phyloP scores from a whole-genome alignment of 257 asterid species.

The Rauvolfia tetraphylla region DNA sequence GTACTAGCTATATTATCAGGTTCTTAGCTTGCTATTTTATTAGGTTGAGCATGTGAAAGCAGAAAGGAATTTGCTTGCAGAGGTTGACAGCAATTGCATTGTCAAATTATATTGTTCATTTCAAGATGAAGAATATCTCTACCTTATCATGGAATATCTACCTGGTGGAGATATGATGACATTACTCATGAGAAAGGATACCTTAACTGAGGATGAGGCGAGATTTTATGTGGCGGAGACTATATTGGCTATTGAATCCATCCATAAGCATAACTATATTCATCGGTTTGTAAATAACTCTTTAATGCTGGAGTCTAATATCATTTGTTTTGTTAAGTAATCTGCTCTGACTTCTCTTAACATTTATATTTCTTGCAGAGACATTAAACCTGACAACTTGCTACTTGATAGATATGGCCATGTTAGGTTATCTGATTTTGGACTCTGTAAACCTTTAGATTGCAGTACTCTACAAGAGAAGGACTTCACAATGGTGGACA shows the following conservation, averaged over 20 bases:
- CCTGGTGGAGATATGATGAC: slow-evolving; percentile 99
- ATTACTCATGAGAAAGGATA: slow-evolving; percentile 87
- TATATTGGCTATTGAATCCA: slow-evolving; percentile 88
- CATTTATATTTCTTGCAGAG: slow-evolving; percentile 51
- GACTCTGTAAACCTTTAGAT: slow-evolving; percentile 95
- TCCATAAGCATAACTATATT: slow-evolving; percentile 79
- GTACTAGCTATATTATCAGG: slow-evolving; percentile 23
- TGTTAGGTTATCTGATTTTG: slow-evolving; percentile 89
- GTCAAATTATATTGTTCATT: slow-evolving; percentile 88
- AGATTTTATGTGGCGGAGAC: slow-evolving; percentile 89
- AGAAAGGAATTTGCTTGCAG: slow-evolving; percentile 93
- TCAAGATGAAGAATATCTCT: slow-evolving; percentile 88
- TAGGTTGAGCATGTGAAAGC: slow-evolving; percentile 98
- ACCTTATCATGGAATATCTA: slow-evolving; percentile 92
- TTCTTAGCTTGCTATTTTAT: slow-evolving; percentile 29
- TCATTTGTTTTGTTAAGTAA: slow-evolving; percentile 11
- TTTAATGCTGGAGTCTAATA: slow-evolving; percentile 23
- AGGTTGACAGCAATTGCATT: slow-evolving; percentile 92
- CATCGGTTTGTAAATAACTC: slow-evolving; percentile 58
- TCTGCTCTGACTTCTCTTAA: slow-evolving; percentile 28
- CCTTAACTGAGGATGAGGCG: slow-evolving; percentile 77
- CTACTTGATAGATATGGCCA: slow-evolving; percentile 92
- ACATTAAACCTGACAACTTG: slow-evolving; percentile 93
- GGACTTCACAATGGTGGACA: slow-evolving; percentile 72
- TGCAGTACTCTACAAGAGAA: slow-evolving; percentile 74